phyloP scores from a whole-genome alignment of 2,329 filamentous ascomycete species.

The Beauveria medogensis region DNA sequence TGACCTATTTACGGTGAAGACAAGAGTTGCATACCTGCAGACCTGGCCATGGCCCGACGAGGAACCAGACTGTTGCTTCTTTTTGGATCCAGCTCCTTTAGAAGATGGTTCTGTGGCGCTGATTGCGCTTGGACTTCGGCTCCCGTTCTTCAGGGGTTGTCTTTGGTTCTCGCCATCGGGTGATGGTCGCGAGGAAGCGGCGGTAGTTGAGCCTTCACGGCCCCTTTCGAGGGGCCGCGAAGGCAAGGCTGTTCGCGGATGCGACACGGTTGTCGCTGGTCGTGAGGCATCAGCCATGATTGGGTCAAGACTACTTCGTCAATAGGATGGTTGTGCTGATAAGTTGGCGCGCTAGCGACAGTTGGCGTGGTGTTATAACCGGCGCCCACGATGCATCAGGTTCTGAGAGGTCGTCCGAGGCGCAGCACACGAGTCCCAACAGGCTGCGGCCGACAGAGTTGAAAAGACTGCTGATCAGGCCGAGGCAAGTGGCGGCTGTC shows the following conservation, averaged over 20 bases:
- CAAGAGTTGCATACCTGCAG: conserved; percentile 5
- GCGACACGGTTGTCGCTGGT: conserved; percentile 18
- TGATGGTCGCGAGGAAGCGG: conserved; percentile 17
- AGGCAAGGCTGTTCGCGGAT: conserved; percentile 29
- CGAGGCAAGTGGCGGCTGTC: background rate
- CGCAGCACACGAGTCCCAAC: background rate
- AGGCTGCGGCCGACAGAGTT: background rate
- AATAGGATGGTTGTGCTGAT: background rate
- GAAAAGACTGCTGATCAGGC: background rate
- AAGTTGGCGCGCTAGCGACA: background rate
- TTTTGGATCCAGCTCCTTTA: conserved; percentile 2
- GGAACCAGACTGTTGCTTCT: conserved; percentile 8
- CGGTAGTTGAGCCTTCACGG: conserved; percentile 15
- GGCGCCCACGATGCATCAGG: background rate
- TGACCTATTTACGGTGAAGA: background rate
- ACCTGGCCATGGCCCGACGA: conserved; percentile 8
- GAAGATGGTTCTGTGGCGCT: conserved; percentile 16
- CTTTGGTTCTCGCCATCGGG: conserved; percentile 17
- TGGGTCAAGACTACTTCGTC: background rate
- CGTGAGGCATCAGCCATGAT: conserved; percentile 25
- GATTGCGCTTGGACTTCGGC: conserved; percentile 20
- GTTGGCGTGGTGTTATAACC: conserved; percentile 7
- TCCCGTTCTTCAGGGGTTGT: conserved; percentile 17
- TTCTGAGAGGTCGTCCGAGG: background rate
- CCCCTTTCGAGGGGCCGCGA: conserved; percentile 29